Base-by-base conservation (phyloP, 192 early-diverging fungal species). In the Cladochytrium replicatum region DNA sequence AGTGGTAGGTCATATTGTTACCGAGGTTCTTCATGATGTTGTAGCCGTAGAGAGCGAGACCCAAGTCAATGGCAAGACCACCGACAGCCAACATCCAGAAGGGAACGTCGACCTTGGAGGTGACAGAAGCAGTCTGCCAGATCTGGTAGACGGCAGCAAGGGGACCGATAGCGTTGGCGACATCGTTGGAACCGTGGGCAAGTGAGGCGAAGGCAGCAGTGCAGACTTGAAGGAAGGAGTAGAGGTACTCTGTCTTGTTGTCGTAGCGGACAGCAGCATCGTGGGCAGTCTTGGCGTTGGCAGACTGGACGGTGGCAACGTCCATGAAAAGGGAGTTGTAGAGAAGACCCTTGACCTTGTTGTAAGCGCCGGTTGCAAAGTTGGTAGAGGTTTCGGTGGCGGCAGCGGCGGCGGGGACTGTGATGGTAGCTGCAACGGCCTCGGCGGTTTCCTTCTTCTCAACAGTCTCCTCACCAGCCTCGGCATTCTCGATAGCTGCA, bases 171-270 rank as follows among this genome's bases (percentile, higher is more conserved):
- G 88, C 88, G 55, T 90, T 89, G 54, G 86, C 76, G 21, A 89
- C 84, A 65, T 90, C 86, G 71, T 90, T 90, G 48, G 80, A 78
- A 37, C 87, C 85, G 66, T 90, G 87, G 13, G 84, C 74, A 62
- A 89, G 89, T 50, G 86, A 88, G 23, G 87, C 82, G 29, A 88
- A 80, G 50, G 81, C 75, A 11, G 85, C 83, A 3, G 88, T 89
- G 46, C 84, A 61, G 50, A 88, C 69, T 55, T 89, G 88, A 30
- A 89, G 68, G 60, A 87, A 80, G 2, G 86, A 87, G 74, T 83
- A 90, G 23, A 90, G 69, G 52, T 81, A 74, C 61, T 90, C 88
- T 24, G 81, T 84, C 28, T 83, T 66, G 48, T 63, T 68, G 43
- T 88, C 84, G 50, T 78, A 87, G 46, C 77, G 64, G 43, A 71